Base-by-base conservation (phyloP, 2,329 filamentous ascomycete genomes). In the Bipolaris bicolor region DNA sequence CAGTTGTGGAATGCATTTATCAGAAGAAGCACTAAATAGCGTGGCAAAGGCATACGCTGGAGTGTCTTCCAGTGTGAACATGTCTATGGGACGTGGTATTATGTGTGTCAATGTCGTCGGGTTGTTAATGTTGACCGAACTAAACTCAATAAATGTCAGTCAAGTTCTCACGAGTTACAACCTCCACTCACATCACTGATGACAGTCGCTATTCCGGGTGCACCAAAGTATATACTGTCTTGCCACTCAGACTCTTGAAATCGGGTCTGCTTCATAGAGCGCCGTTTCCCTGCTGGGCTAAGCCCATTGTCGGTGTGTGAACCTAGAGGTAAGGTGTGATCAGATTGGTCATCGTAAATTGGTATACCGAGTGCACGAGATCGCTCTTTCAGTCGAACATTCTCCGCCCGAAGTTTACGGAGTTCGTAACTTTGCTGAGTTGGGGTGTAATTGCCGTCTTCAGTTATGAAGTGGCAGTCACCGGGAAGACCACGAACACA, bases 181-280 rank as follows among this genome's bases (percentile, higher is more conserved):
- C 24, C 7, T 26, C 16, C 44, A 31, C 57, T 48, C 72, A 82
- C 81, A 65, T 83, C 80, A 55, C 73, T 71, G 36, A 82, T 73
- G 26, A 82, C 76, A 58, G 74, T 82, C 11, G 78, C 79, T 40
- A 82, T 72, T 5, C 78, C 78, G n/a, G 81, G 80, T 41, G 77
- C 80, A 7, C 80, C 81, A 66, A 82, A 83, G 65, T 82, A 83
- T 5, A 81, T 72, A 53, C 78, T 81, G 55, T 81, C 78, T 33
- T 76, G 68, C 58, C 75, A 73, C 54, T 79, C 77, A 20, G 72
- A 71, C 22, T 75, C 64, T 50, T 73, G 72, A 52, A 81, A 80
- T 3, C 76, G 72, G 47, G 67, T 71, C 54, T 79, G 77, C 51
- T 62, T 69, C 6, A 56, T 55, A 6, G 55, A 49, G 34, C 69